Evolutionary conservation across 2,329 filamentous ascomycete genomes (phyloP), one percentile per base, ranked within the genome.

Genomic region (Grosmannia huntii): DNA sequence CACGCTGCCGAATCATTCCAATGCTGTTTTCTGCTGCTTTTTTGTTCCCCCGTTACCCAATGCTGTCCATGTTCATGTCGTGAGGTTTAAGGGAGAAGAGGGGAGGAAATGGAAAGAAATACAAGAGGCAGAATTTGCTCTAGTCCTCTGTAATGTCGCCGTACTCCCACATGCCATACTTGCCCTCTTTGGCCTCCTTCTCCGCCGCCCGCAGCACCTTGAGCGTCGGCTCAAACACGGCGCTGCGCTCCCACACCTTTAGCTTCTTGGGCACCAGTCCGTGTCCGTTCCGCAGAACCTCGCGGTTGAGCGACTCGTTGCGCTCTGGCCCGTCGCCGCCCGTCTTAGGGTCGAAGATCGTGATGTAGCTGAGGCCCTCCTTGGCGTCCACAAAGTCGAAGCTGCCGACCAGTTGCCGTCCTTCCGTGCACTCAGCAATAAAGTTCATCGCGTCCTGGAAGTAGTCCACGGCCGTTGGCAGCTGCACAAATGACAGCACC

Each of bases 141-240:
- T 83, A 90, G 68, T 95, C 90, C 75, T 96, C 91, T 16, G 90
- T 95, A 68, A 96, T 79, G 71, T 97, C 94, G 65, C 94, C 94
- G 72, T 97, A 99, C 80, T 99, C 94, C 91, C 92, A 99, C 81
- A 96, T 94, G 50, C 94, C 94, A 64, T 84, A 78, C 62, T 90
- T 83, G 59, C 85, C 84, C 58, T 81, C 76, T 81, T 95, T 96
- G 5, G 92, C 92, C 70, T 86, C 78, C 41, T 80, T 77, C 76
- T 95, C 86, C 56, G 86, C 81, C 70, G 86, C 80, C 67, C 82
- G 85, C 61, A 96, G 75, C 65, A 82, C 81, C 70, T 83, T 81
- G 62, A 96, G 73, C 50, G 90, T 83, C 38, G 87, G 80, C 59
- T 80, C 80, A 52, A 89, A 88, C 10, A 83, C 84, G 60, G 73